A percentile compares a stretch with the other conserved stretches of the same genome.
Conservation (phyloP, 1,284 basidiomycete species). For the Mycosarcoma maydis region DNA sequence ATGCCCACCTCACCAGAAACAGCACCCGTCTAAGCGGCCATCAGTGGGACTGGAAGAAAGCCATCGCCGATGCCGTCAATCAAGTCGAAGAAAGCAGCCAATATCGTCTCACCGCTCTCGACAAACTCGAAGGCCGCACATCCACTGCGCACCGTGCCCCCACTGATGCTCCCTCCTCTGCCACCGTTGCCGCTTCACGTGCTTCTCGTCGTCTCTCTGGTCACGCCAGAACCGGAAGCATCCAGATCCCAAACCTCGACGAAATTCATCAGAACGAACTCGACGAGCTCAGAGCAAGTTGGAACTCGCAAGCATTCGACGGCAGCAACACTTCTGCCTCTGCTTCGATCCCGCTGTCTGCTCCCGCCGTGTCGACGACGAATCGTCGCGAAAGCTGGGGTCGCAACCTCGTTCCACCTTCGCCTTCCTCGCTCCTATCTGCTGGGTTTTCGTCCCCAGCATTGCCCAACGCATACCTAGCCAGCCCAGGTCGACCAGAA, state of each 20-base stretch:
- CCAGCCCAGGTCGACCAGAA: constrained; percentile 41
- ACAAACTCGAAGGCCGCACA: constrained; percentile 58
- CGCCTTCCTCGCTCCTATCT: constrained; percentile 14
- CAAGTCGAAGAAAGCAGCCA: constrained; percentile 30
- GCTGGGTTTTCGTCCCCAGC: constrained; percentile 31
- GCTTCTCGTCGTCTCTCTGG: constrained; percentile 41
- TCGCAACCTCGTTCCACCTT: constrained; percentile 20
- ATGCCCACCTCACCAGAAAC: background rate
- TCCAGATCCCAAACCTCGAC: constrained; percentile 59
- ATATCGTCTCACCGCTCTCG: constrained; percentile 56
- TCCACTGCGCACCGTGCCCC: constrained; percentile 3
- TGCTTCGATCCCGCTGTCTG: constrained; percentile 3
- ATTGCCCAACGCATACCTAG: constrained; percentile 16
- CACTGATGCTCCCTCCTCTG: constrained; percentile 9
- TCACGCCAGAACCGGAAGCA: constrained; percentile 49
- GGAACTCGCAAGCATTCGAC: constrained; percentile 36
- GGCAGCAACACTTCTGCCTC: constrained; percentile 4
- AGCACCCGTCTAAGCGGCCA: constrained; percentile 20
- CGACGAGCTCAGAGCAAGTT: constrained; percentile 42
- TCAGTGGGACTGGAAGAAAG: constrained; percentile 46
- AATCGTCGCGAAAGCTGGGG: constrained; percentile 37
- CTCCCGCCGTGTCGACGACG: constrained; percentile 9
- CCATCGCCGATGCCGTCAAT: constrained; percentile 27
- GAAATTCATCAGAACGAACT: constrained; percentile 54
- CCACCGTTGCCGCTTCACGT: constrained; percentile 5